Conservation (phyloP, 1,284 basidiomycete genomes). For the Tilletia setariae region DNA sequence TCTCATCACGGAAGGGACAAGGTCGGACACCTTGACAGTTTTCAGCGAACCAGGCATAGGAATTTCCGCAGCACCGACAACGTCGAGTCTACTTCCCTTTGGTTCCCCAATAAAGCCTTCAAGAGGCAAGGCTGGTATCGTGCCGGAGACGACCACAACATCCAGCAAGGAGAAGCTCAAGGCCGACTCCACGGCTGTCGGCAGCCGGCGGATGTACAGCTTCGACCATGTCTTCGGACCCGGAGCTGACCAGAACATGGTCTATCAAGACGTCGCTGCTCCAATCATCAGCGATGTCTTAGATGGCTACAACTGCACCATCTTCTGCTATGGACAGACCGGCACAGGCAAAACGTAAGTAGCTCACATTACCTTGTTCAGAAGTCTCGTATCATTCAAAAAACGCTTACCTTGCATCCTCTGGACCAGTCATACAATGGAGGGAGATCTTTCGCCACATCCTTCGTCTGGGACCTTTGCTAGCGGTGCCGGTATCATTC, state of each 20-base stretch:
- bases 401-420: not conserved
- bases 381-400: constrained; percentile 4
- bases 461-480: constrained; percentile 73
- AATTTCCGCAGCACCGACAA: constrained; percentile 26
- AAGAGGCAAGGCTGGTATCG: constrained; percentile 10
- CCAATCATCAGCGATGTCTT: constrained; percentile 91
- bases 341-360: constrained; percentile 93
- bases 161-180: not conserved
- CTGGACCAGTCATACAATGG: constrained; percentile 45
- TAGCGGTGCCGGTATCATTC: constrained; percentile 89
- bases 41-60: constrained; percentile 36
- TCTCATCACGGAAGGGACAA: constrained; percentile 39
- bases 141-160: not conserved
- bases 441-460: constrained; percentile 46
- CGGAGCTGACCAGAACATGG: constrained; percentile 87
- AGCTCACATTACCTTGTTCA: constrained; percentile 21
- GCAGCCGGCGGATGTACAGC: constrained; percentile 28
- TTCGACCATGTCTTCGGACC: constrained; percentile 73
- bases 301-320: constrained; percentile 92
- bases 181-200: constrained; percentile 11
- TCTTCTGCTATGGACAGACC: constrained; percentile 98
- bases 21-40: constrained; percentile 41
- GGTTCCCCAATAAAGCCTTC: constrained; percentile 24
- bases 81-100: constrained; percentile 21
- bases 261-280: constrained; percentile 88